Evolutionary conservation across 257 asterid genomes (phyloP).

Genomic region (Salvia rosmarinus): DNA sequence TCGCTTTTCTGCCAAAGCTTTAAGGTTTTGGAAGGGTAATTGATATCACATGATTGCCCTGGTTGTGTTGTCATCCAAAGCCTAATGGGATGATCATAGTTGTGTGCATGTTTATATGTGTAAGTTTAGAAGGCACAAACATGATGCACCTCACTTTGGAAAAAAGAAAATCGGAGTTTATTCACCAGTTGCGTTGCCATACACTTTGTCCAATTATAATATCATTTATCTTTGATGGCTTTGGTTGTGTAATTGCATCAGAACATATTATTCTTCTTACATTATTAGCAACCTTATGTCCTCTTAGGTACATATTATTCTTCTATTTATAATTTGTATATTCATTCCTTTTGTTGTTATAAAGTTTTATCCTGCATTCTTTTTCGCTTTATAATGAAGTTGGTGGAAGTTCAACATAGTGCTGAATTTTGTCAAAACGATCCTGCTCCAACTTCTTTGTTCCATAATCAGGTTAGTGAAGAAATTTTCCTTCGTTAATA

Average conservation of each 20-base stretch:
- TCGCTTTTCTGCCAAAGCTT: too few relatives aligned
- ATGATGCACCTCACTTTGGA: background rate
- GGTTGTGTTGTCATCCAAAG: too few relatives aligned
- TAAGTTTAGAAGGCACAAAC: background rate
- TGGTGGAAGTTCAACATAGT: slow-evolving; percentile 86
- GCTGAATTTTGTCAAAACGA: slow-evolving; percentile 75
- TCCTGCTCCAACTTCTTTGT: slow-evolving; percentile 77
- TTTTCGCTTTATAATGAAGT: slow-evolving; percentile 53
- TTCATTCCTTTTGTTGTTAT: background rate
- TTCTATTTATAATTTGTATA: background rate
- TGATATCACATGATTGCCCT: too few relatives aligned
- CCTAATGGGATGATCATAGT: too few relatives aligned
- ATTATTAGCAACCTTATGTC: slow-evolving; percentile 2
- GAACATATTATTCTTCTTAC: slow-evolving; percentile 5
- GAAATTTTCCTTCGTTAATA: slow-evolving; percentile 9
- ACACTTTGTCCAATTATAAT: slow-evolving; percentile 1
- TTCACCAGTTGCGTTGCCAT: background rate
- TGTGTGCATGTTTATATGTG: background rate
- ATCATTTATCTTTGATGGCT: background rate
- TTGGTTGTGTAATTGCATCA: slow-evolving; percentile 23
- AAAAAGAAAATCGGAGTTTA: slow-evolving; percentile 7
- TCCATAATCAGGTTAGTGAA: slow-evolving; percentile 73
- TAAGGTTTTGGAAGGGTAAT: too few relatives aligned
- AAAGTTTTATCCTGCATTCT: slow-evolving; percentile 9
- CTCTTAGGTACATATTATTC: slow-evolving; percentile 4